Evolutionary conservation across 331 rosid genomes (phyloP).

Genomic region (Spiraea crenata): DNA sequence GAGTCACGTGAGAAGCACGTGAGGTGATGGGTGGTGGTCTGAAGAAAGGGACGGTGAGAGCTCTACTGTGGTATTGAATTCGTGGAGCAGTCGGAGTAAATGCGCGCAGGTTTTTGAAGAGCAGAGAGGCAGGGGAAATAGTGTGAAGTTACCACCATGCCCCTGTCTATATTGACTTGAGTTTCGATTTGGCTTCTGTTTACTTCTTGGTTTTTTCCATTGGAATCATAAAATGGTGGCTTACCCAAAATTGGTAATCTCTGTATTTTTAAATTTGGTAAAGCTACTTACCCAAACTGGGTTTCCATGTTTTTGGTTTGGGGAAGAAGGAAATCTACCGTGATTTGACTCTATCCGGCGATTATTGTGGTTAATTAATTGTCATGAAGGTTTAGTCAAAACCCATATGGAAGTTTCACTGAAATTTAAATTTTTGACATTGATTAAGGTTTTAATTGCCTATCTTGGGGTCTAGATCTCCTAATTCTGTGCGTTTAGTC

Average conservation of each 20-base stretch:
- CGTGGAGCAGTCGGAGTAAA: conserved; percentile 28
- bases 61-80: not conserved
- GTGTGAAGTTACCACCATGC: conserved; percentile 7
- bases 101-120: conserved; percentile 34
- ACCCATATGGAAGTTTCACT: conserved; percentile 5
- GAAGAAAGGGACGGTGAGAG: conserved; percentile 6
- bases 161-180: not conserved
- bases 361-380: not conserved
- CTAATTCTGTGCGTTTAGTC: too few relatives aligned
- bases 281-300: not conserved
- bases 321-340: too few relatives aligned
- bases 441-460: not conserved
- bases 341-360: not conserved
- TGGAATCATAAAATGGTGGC: not conserved
- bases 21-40: not conserved
- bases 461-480: not conserved
- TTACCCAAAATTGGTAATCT: not conserved
- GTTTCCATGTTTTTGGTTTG: too few relatives aligned
- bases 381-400: not conserved
- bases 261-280: not conserved
- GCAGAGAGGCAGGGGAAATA: conserved; percentile 29
- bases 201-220: not conserved
- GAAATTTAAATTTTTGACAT: not conserved
- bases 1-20: conserved; percentile 49
- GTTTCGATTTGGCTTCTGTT: not conserved